These are phyloP conservation scores for Physaria fendleri DNA, from an alignment of 345 rosid genomes.

Conservation along the genomic window DNA sequence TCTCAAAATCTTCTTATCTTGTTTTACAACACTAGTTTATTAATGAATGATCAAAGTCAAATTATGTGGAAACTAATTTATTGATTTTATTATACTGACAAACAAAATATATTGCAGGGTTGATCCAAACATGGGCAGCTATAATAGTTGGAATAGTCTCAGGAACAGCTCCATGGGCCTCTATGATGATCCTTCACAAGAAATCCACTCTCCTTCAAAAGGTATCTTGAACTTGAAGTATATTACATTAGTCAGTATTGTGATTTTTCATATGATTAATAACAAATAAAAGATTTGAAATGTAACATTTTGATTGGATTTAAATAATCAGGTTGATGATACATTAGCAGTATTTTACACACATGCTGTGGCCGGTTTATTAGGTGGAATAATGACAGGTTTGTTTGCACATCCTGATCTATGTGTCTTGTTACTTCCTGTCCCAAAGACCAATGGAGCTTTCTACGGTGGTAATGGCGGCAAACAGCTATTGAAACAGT, in stretches of 20 bases:
- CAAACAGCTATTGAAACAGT: constrained; percentile 60
- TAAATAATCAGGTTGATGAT: constrained; percentile 55
- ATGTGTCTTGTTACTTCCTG: constrained; percentile 40
- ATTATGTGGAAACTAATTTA: neutral
- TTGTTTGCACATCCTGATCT: constrained; percentile 74
- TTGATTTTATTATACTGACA: neutral
- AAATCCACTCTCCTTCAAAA: constrained; percentile 53
- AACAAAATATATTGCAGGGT: constrained; percentile 39
- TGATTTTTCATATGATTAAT: neutral
- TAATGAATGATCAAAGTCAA: no score
- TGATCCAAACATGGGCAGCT: constrained; percentile 93
- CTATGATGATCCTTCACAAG: constrained; percentile 95
- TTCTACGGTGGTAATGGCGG: constrained; percentile 79
- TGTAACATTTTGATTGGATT: neutral
- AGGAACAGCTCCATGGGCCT: constrained; percentile 87
- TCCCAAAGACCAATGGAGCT: constrained; percentile 50
- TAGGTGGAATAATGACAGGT: constrained; percentile 82
- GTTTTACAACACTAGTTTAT: no score
- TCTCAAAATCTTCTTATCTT: neutral
- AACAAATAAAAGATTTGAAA: neutral
- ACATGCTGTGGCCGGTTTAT: constrained; percentile 86
- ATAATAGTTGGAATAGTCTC: constrained; percentile 65
- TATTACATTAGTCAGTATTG: no score
- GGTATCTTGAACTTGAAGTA: no score
- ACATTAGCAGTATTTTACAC: constrained; percentile 91